These are phyloP conservation scores for Anthoceros angustus DNA, from an alignment of 225 moss, liverwort and hornwort species.

Conservation along the genomic window DNA sequence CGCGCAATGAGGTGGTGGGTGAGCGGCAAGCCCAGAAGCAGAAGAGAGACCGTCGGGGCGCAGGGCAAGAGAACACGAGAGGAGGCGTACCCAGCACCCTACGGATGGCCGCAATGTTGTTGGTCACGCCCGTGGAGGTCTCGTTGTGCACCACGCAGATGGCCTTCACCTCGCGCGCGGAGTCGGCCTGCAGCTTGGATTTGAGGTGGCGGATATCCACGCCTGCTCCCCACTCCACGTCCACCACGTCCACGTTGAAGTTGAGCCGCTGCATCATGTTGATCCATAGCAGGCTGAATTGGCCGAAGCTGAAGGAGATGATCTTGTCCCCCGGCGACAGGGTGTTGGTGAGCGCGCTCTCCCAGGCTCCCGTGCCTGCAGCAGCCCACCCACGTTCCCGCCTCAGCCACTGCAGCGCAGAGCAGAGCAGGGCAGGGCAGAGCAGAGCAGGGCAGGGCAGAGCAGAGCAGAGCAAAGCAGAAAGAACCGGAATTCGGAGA, in stretches of 20 bases:
- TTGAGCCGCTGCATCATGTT: slow-evolving; percentile 58
- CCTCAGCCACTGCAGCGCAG: too few relatives aligned
- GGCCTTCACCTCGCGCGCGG: slow-evolving; percentile 43
- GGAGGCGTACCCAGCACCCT: slow-evolving; percentile 32
- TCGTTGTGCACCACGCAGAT: slow-evolving; percentile 83
- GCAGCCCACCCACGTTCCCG: too few relatives aligned
- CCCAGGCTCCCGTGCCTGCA: slow-evolving; percentile 95
- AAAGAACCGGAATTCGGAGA: too few relatives aligned
- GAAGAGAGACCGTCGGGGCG: background rate
- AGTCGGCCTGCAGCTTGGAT: slow-evolving; percentile 40
- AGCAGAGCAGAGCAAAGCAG: too few relatives aligned
- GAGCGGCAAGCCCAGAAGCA: too few relatives aligned
- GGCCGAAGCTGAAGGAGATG: slow-evolving; percentile 48
- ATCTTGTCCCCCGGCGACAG: slow-evolving; percentile 69
- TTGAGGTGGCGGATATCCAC: slow-evolving; percentile 35
- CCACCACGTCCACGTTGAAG: slow-evolving; percentile 65
- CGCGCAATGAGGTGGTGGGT: too few relatives aligned
- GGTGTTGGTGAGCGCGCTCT: slow-evolving; percentile 77
- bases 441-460: too few relatives aligned
- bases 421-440: too few relatives aligned
- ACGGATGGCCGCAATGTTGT: slow-evolving; percentile 59
- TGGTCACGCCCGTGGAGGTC: slow-evolving; percentile 82
- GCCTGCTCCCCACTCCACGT: slow-evolving; percentile 78
- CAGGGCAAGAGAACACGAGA: too few relatives aligned
- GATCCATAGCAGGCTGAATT: slow-evolving; percentile 69